Conservation (phyloP, 768 basidiomycete species). For the Russula lepida region DNA sequence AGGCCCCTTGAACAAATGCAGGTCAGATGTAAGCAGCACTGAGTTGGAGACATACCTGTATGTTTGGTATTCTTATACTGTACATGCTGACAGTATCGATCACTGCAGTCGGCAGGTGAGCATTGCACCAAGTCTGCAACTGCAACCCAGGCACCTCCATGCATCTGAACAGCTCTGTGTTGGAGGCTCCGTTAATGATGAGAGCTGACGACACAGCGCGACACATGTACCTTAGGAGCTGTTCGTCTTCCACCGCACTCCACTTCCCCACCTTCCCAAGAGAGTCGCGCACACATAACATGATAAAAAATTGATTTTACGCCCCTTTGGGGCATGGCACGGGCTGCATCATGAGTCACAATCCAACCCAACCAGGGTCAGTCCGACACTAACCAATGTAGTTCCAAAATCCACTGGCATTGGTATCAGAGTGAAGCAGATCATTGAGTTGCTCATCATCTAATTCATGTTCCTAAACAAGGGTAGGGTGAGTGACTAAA, state of each 20-base stretch:
- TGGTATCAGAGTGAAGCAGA: not conserved
- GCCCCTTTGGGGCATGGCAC: not conserved
- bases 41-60: not conserved
- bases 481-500: not conserved
- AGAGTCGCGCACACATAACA: not conserved
- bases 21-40: not conserved
- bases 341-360: not conserved
- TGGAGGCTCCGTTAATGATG: not conserved
- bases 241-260: not conserved
- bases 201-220: not conserved
- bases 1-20: not conserved
- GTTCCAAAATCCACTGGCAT: not conserved
- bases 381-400: not conserved
- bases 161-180: not conserved
- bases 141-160: not conserved
- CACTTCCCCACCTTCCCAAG: not conserved
- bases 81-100: not conserved
- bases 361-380: not conserved
- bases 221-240: not conserved
- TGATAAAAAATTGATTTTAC: not conserved
- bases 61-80: not conserved
- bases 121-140: not conserved
- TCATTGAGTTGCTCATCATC: not conserved
- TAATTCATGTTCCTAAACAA: not conserved
- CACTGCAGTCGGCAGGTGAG: not conserved